phyloP scores from a whole-genome alignment of 306 rosid genomes.

The Vicia sativa region DNA sequence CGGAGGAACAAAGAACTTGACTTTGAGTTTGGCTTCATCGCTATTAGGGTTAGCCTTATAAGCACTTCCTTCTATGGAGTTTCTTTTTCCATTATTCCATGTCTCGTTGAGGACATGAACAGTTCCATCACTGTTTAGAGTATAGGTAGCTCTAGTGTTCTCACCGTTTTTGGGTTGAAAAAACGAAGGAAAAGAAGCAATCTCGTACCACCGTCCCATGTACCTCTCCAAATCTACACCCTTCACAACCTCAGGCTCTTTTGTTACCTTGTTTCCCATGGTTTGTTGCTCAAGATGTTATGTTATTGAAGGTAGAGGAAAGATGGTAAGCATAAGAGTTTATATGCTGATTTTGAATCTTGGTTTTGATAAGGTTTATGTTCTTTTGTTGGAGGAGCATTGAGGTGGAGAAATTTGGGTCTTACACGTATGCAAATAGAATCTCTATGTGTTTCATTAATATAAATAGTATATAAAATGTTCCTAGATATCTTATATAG shows the following conservation, averaged over 20 bases:
- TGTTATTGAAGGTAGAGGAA: too few relatives aligned
- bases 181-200: slow-evolving; percentile 76
- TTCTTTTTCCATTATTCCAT: slow-evolving; percentile 63
- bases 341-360: too few relatives aligned
- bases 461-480: too few relatives aligned
- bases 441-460: too few relatives aligned
- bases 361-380: too few relatives aligned
- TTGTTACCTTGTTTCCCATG: not conserved
- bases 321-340: too few relatives aligned
- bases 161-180: slow-evolving; percentile 66
- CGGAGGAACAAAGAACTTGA: not conserved
- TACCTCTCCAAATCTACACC: slow-evolving; percentile 62
- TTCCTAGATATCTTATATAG: too few relatives aligned
- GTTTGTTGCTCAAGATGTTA: not conserved
- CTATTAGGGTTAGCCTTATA: slow-evolving; percentile 59
- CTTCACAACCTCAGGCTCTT: slow-evolving; percentile 50
- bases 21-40: not conserved
- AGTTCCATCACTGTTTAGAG: slow-evolving; percentile 60
- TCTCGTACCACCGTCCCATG: slow-evolving; percentile 98
- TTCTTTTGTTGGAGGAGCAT: too few relatives aligned
- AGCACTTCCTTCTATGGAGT: slow-evolving; percentile 73
- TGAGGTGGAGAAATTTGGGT: too few relatives aligned
- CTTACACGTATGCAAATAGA: too few relatives aligned
- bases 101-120: slow-evolving; percentile 86
- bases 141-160: slow-evolving; percentile 83